Conservation (phyloP, 2,329 filamentous ascomycete genomes). For the Sarocladium brachiariae region DNA sequence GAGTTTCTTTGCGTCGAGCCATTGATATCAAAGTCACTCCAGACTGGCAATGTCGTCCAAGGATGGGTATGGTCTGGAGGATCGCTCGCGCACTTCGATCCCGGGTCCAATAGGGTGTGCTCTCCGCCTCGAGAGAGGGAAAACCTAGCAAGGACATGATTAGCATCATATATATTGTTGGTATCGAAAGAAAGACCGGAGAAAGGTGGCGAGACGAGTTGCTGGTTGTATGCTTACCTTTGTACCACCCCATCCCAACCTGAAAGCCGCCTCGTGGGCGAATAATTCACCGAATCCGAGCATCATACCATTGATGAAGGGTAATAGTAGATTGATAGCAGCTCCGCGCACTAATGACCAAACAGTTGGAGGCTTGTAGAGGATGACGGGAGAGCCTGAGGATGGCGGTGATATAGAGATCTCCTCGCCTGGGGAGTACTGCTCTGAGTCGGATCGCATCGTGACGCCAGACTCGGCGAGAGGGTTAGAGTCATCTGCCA, state of each 20-base stretch:
- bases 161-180: no score
- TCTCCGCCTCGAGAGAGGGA: slow-evolving; percentile 53
- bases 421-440: slow-evolving; percentile 64
- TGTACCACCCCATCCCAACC: slow-evolving; percentile 87
- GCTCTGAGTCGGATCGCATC: slow-evolving; percentile 76
- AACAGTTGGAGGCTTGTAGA: slow-evolving; percentile 83
- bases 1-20: not conserved
- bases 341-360: slow-evolving; percentile 82
- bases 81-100: slow-evolving; percentile 69
- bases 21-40: slow-evolving; percentile 40
- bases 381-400: slow-evolving; percentile 62
- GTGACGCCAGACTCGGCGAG: slow-evolving; percentile 69
- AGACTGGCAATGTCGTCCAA: slow-evolving; percentile 61
- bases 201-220: no score
- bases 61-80: slow-evolving; percentile 48
- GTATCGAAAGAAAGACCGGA: no score
- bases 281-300: slow-evolving; percentile 94
- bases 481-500: slow-evolving; percentile 50
- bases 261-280: slow-evolving; percentile 89
- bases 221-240: slow-evolving; percentile 56
- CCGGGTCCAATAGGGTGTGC: slow-evolving; percentile 69
- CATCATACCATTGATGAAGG: slow-evolving; percentile 98
- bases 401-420: slow-evolving; percentile 54
- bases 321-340: slow-evolving; percentile 90
- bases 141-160: slow-evolving; percentile 36